Evolutionary conservation across 2,329 filamentous ascomycete species (phyloP).

Genomic region (Alternaria alternata): DNA sequence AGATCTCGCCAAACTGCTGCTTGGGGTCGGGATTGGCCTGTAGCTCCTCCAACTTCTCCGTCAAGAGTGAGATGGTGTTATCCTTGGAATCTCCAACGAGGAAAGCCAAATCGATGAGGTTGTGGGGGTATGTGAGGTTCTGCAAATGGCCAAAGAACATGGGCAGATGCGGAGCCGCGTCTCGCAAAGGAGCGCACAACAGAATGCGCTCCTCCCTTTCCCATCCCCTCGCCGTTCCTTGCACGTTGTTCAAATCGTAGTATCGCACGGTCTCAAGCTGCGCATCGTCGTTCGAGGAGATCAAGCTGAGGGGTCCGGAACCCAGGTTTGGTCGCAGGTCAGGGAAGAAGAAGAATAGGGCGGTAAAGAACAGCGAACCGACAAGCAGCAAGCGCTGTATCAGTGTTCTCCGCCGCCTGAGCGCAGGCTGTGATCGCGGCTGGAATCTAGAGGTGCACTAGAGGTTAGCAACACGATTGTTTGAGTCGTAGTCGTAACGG

Average conservation of each 20-base stretch:
- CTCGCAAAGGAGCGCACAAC: conserved; percentile 90
- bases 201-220: conserved; percentile 95
- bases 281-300: conserved; percentile 72
- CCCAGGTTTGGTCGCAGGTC: conserved; percentile 72
- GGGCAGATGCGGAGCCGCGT: conserved; percentile 87
- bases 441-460: conserved; percentile 71
- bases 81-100: conserved; percentile 98
- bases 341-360: conserved; percentile 77
- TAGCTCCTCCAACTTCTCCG: conserved; percentile 76
- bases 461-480: conserved; percentile 41
- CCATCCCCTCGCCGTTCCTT: conserved; percentile 92
- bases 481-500: conserved; percentile 26
- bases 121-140: conserved; percentile 97
- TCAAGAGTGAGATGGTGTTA: conserved; percentile 78
- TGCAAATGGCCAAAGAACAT: conserved; percentile 99
- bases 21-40: conserved; percentile 81
- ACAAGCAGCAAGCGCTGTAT: conserved; percentile 71
- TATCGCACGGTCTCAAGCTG: conserved; percentile 96
- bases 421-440: conserved; percentile 77
- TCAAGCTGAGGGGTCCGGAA: conserved; percentile 71
- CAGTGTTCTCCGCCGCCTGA: conserved; percentile 76
- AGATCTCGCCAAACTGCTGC: conserved; percentile 92
- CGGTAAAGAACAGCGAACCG: conserved; percentile 64
- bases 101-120: conserved; percentile 95
- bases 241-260: conserved; percentile 91